These are phyloP conservation scores for Zygoascus hellenicus DNA, from an alignment of 1,139 yeast genomes.

Conservation along the genomic window DNA sequence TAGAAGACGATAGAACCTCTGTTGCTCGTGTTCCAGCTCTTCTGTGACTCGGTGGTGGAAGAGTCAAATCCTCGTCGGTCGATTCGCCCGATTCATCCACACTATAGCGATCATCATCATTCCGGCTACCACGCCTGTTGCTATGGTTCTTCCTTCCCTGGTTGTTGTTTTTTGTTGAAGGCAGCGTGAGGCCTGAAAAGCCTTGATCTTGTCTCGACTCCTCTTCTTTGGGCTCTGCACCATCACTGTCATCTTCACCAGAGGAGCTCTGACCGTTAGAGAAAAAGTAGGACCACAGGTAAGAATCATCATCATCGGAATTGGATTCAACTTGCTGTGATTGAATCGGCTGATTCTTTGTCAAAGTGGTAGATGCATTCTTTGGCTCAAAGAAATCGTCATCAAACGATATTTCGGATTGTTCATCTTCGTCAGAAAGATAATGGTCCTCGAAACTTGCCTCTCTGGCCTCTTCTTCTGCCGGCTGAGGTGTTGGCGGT, in stretches of 20 bases:
- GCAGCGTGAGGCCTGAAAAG: background rate
- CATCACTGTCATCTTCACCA: conserved; percentile 24
- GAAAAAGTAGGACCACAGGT: conserved; percentile 38
- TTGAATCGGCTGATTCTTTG: background rate
- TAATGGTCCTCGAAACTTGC: conserved; percentile 28
- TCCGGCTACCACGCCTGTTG: conserved; percentile 1
- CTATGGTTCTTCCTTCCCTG: background rate
- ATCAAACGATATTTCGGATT: conserved; percentile 26
- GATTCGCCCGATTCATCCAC: conserved; percentile 60
- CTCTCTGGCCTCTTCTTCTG: conserved; percentile 10
- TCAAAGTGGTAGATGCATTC: conserved; percentile 11
- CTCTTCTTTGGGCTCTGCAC: conserved; percentile 11
- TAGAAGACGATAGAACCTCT: conserved; percentile 80
- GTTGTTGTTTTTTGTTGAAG: background rate
- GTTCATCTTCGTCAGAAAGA: conserved; percentile 21
- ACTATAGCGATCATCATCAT: conserved; percentile 34
- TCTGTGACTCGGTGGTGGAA: conserved; percentile 58
- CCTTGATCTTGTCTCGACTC: background rate
- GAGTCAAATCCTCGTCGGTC: conserved; percentile 78
- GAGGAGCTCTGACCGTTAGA: conserved; percentile 26
- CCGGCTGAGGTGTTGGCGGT: conserved; percentile 15
- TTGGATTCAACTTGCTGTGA: conserved; percentile 4
- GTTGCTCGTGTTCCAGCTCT: conserved; percentile 74
- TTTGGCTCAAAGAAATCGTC: conserved; percentile 31
- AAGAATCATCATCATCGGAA: conserved; percentile 36